Conservation (phyloP, 768 basidiomycete species). For the Erythrobasidium yunnanense region DNA sequence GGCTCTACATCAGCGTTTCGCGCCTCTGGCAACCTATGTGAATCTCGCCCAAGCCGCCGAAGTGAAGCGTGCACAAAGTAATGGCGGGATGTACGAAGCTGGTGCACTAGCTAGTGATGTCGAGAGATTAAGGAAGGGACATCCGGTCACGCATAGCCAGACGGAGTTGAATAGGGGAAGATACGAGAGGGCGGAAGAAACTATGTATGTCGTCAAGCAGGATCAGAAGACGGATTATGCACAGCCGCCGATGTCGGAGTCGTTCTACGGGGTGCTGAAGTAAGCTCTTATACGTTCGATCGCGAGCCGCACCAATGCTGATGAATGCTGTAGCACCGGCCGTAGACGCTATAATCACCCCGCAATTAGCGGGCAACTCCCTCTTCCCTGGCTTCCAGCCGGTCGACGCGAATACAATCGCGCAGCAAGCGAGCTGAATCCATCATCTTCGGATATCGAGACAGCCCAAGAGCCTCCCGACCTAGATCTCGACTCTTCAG, state of each 20-base stretch:
- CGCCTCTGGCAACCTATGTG: conserved; percentile 66
- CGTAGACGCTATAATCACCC: conserved; percentile 91
- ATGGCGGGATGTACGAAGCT: conserved; percentile 39
- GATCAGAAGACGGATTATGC: conserved; percentile 60
- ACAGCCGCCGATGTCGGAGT: conserved; percentile 92
- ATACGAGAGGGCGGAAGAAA: conserved; percentile 77
- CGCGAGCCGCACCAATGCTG: not conserved
- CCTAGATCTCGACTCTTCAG: conserved; percentile 28
- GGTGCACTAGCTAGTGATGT: conserved; percentile 55
- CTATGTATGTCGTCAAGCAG: conserved; percentile 86
- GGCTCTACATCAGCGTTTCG: conserved; percentile 58
- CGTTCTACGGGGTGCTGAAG: conserved; percentile 88
- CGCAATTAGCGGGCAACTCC: conserved; percentile 81
- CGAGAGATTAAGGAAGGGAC: conserved; percentile 60
- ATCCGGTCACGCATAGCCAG: conserved; percentile 79
- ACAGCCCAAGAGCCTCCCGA: conserved; percentile 28
- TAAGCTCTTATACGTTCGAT: conserved; percentile 38
- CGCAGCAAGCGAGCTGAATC: conserved; percentile 35
- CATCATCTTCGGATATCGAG: conserved; percentile 19
- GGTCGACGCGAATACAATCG: conserved; percentile 35
- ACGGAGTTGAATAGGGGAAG: conserved; percentile 75
- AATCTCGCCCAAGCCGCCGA: conserved; percentile 77
- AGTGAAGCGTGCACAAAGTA: conserved; percentile 52
- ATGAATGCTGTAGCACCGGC: conserved; percentile 56
- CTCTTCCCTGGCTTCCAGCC: conserved; percentile 87